Base-by-base conservation (phyloP, 352 stramenopile genomes). In the Phytophthora citrophthora region DNA sequence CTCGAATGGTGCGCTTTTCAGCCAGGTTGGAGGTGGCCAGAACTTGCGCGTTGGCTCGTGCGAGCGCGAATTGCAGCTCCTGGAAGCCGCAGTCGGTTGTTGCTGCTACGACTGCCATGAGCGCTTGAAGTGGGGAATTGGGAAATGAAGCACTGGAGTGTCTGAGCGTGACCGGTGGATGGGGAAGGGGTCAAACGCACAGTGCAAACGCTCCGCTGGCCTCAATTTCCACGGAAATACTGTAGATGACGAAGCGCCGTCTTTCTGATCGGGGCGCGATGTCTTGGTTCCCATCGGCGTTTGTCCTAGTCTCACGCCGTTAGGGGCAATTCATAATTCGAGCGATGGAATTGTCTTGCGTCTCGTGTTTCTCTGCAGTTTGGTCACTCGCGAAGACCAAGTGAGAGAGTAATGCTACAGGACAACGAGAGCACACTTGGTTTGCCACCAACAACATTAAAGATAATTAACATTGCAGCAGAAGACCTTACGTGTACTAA, bases 1-100 rank as follows among this genome's bases (percentile, higher is more conserved):
- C 57, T 10, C 57, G 57, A 1, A 66, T 20, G 26, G 24, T 46
- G 4, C 49, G 59, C 18, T 74, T 70, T 8, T 74, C 54, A 36
- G 46, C 41, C 29, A 48, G 0, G n/a, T 65, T 46, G 47, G 41
- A 60, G 43, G 65, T 55, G 36, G 60, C 39, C 31, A 53, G 9
- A 5, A 56, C 57, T 32, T 72, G 36, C 4, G 50, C 58, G 26
- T 68, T 64, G 46, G 45, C 64, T 9, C 32, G 34, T 0, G 27
- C 46, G 9, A 64, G 51, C 6, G 38, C 57, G 11, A 24, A 47
- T 50, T 63, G 57, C 12, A 72, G 47, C 32, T 72, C 45, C 11
- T 68, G 50, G 20, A 68, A 49, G 27, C 54, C 56, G 43, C 31
- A 56, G 26, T 65, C 57, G 23, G 20, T 5, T 1, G 60, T 8